Evolutionary conservation across 768 basidiomycete genomes (phyloP).

Genomic region (Psilocybe sp.): DNA sequence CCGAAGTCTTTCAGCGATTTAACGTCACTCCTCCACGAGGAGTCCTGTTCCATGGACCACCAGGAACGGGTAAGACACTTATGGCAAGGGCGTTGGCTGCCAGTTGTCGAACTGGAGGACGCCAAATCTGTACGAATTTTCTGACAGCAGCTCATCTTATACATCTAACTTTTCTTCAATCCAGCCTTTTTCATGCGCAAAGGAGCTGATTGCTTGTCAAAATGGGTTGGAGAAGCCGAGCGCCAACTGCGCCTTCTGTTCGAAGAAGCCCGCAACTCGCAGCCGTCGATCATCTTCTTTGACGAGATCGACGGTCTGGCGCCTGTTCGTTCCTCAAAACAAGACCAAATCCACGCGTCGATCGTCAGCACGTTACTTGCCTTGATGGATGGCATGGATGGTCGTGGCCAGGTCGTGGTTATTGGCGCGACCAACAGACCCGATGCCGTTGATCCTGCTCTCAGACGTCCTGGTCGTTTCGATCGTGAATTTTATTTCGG

Average conservation of each 20-base stretch:
- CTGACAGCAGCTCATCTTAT: background rate
- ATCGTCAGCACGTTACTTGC: slow-evolving; percentile 95
- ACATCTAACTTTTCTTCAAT: background rate
- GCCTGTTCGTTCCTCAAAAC: slow-evolving; percentile 96
- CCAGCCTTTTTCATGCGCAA: slow-evolving; percentile 99
- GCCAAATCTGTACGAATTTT: slow-evolving; percentile 72
- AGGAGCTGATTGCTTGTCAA: slow-evolving; percentile 95
- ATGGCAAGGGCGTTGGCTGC: slow-evolving; percentile 93
- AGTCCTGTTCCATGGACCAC: slow-evolving; percentile 96
- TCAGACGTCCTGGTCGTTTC: slow-evolving; percentile 91
- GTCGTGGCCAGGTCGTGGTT: slow-evolving; percentile 93
- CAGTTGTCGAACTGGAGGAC: slow-evolving; percentile 82
- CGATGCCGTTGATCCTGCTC: slow-evolving; percentile 95
- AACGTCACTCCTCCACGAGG: slow-evolving; percentile 93
- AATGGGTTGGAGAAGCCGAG: slow-evolving; percentile 99
- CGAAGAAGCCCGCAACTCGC: slow-evolving; percentile 89
- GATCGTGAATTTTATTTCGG: slow-evolving; percentile 99
- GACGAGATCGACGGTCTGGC: slow-evolving; percentile 99
- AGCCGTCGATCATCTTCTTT: slow-evolving; percentile 98
- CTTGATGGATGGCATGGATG: slow-evolving; percentile 99
- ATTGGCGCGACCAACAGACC: slow-evolving; percentile 98
- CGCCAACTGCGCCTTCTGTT: slow-evolving; percentile 92
- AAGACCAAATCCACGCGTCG: slow-evolving; percentile 98
- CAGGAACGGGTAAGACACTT: slow-evolving; percentile 97
- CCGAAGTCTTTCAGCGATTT: slow-evolving; percentile 94